Evolutionary conservation across 768 basidiomycete genomes (phyloP).

Genomic region (Podaxis sp.): DNA sequence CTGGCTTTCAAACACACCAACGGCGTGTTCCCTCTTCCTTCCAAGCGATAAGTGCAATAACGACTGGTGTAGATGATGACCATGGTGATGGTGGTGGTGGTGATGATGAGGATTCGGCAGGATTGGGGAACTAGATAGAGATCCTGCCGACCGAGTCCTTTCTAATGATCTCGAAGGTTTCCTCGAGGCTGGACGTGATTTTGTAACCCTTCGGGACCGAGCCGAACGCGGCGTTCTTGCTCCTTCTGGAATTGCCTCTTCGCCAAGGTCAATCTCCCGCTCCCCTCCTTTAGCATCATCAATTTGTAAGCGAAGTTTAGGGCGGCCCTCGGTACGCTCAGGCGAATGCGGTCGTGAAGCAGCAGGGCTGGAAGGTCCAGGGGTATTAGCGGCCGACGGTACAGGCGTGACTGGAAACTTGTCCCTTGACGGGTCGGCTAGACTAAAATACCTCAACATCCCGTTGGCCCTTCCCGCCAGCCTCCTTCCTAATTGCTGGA

Average conservation of each 20-base stretch:
- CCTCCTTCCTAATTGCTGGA: conserved; percentile 50
- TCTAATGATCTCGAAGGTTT: conserved; percentile 2
- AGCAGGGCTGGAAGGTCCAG: background rate
- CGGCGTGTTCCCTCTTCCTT: conserved; percentile 46
- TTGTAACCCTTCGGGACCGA: background rate
- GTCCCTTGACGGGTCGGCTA: conserved; percentile 65
- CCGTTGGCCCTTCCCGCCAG: conserved; percentile 62
- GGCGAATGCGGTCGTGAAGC: conserved; percentile 1
- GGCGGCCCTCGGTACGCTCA: background rate
- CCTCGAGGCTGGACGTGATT: background rate
- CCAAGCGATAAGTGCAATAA: conserved; percentile 37
- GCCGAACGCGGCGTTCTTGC: background rate
- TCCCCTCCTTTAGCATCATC: background rate
- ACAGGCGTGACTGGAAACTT: conserved; percentile 40
- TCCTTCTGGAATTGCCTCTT: background rate
- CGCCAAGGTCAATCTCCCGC: background rate
- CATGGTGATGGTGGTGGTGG: conserved; percentile 30
- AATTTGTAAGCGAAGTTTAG: background rate
- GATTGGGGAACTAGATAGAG: conserved; percentile 7
- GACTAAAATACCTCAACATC: conserved; percentile 56
- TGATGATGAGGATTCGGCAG: conserved; percentile 21
- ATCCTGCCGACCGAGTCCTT: background rate
- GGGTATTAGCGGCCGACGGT: conserved; percentile 1
- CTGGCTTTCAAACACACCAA: conserved; percentile 75
- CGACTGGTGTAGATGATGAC: conserved; percentile 37